Evolutionary conservation across 116 monocot genomes (phyloP).

Genomic region (Cymodocea nodosa): DNA sequence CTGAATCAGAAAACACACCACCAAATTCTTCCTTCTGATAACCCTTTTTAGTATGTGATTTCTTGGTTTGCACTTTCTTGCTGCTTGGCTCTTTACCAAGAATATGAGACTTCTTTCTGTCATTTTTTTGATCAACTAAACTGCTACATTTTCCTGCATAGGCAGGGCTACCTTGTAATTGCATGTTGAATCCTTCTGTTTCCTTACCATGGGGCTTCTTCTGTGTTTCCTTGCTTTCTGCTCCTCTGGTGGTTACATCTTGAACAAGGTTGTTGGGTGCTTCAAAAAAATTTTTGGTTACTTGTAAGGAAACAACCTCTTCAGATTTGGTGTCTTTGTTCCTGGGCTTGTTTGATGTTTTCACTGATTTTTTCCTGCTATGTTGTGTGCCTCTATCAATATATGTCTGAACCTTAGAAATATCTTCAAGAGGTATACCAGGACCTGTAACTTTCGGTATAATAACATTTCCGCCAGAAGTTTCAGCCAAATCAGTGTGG

Average conservation of each 20-base stretch:
- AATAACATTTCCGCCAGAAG: background rate
- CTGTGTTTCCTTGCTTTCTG: background rate
- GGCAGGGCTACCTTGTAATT: background rate
- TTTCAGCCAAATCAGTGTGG: background rate
- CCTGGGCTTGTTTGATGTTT: background rate
- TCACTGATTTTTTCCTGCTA: slow-evolving; percentile 3
- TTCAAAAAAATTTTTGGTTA: background rate
- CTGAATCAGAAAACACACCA: slow-evolving; percentile 1
- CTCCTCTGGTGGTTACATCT: background rate
- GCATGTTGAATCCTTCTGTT: background rate
- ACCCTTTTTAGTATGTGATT: background rate
- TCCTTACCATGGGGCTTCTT: background rate
- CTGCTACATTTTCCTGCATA: background rate
- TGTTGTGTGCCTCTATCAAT: background rate
- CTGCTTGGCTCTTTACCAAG: background rate
- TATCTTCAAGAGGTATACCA: background rate
- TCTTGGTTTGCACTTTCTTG: background rate
- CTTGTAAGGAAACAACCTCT: background rate
- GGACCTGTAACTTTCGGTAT: background rate
- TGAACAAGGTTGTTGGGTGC: background rate
- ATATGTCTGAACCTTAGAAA: background rate
- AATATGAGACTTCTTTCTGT: background rate
- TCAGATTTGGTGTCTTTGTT: background rate
- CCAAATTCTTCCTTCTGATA: background rate
- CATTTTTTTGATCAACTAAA: background rate